phyloP scores from a whole-genome alignment of 2,329 filamentous ascomycete genomes.

The Gnomoniopsis smithogilvyi region DNA sequence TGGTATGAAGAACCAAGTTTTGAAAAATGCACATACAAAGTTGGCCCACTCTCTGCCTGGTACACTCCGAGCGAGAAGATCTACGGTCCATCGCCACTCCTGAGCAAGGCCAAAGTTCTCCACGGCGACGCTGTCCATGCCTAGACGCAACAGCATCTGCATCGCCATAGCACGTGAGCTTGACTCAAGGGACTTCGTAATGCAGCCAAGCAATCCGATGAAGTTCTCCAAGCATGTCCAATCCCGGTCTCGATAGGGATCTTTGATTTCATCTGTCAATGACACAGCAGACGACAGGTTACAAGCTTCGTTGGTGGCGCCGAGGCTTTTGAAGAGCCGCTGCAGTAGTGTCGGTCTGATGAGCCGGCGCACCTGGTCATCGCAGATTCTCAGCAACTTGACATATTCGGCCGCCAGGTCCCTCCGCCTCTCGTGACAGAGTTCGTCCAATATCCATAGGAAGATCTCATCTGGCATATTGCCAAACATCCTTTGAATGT shows the following conservation, averaged over 20 bases:
- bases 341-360: constrained; percentile 44
- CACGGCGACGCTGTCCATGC: constrained; percentile 49
- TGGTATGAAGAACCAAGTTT: constrained; percentile 28
- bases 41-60: constrained; percentile 31
- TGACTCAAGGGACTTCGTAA: constrained; percentile 34
- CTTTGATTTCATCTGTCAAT: constrained; percentile 20
- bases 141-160: constrained; percentile 50
- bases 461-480: constrained; percentile 62
- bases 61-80: constrained; percentile 40
- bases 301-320: constrained; percentile 48
- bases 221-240: constrained; percentile 45
- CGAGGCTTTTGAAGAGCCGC: constrained; percentile 55
- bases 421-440: constrained; percentile 52
- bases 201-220: constrained; percentile 37
- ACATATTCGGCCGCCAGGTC: constrained; percentile 60
- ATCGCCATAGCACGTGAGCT: constrained; percentile 36
- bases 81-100: constrained; percentile 40
- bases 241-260: constrained; percentile 30
- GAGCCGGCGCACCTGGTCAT: constrained; percentile 40
- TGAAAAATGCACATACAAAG: constrained; percentile 30
- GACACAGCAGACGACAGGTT: constrained; percentile 21
- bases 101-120: constrained; percentile 38
- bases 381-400: constrained; percentile 46
- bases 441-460: constrained; percentile 61
- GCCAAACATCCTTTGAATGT: constrained; percentile 42